A percentile compares a stretch with the other conserved stretches of the same genome.
These are phyloP conservation scores for Clitopilus hobsonii DNA, from an alignment of 768 basidiomycete species.

Conservation along the genomic window DNA sequence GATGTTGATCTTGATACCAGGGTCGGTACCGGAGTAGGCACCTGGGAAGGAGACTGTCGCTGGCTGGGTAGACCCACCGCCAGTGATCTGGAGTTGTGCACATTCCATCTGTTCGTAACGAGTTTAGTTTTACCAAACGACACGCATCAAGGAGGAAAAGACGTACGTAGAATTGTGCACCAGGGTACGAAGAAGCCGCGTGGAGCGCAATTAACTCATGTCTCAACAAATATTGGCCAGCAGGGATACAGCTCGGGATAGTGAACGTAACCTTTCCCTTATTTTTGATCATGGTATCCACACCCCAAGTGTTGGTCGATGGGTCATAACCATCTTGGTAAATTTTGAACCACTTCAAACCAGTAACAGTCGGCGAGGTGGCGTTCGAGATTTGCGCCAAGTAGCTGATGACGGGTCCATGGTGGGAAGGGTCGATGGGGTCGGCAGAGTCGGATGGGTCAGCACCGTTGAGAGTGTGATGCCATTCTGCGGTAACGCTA, in stretches of 20 bases:
- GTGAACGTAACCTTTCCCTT: conserved; percentile 46
- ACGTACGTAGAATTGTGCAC: conserved; percentile 37
- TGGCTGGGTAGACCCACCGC: conserved; percentile 36
- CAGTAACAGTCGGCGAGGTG: conserved; percentile 39
- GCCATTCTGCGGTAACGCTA: conserved; percentile 50
- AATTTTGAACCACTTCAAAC: conserved; percentile 53
- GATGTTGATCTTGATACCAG: conserved; percentile 42
- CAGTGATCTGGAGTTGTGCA: conserved; percentile 41
- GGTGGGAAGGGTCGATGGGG: conserved; percentile 46
- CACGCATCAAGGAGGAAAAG: not conserved
- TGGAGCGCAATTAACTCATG: conserved; percentile 39
- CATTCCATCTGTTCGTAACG: conserved; percentile 35
- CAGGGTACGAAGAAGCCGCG: not conserved
- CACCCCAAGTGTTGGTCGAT: conserved; percentile 35
- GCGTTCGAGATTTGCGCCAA: conserved; percentile 45
- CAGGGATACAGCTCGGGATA: conserved; percentile 39
- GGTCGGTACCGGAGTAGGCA: conserved; percentile 39
- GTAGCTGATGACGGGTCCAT: conserved; percentile 41
- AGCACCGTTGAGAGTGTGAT: conserved; percentile 41
- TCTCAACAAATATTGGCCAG: conserved; percentile 45
- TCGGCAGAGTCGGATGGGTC: conserved; percentile 36
- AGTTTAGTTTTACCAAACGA: not conserved
- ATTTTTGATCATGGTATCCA: conserved; percentile 40
- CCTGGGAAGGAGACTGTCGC: conserved; percentile 45
- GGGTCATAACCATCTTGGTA: conserved; percentile 37